phyloP scores from a whole-genome alignment of 2,329 filamentous ascomycete species.

The Beauveria sp. region DNA sequence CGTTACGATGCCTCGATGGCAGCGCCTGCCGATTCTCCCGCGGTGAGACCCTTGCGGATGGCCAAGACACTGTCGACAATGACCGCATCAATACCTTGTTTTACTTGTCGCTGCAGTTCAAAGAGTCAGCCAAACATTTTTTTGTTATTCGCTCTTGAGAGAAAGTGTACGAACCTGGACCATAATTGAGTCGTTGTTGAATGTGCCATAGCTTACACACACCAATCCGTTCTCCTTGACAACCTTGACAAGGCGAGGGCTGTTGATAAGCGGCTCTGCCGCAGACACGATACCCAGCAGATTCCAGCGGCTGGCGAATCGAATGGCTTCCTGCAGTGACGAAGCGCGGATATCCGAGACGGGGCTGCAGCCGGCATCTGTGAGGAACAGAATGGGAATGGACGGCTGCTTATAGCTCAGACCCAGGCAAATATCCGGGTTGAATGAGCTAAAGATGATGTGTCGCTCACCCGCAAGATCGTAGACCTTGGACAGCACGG shows the following conservation, averaged over 20 bases:
- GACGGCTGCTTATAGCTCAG: conserved; percentile 95
- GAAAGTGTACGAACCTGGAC: conserved; percentile 56
- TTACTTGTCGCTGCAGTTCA: conserved; percentile 65
- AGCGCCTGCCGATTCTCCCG: conserved; percentile 15
- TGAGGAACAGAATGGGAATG: conserved; percentile 91
- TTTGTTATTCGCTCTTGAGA: background rate
- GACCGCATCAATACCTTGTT: conserved; percentile 93
- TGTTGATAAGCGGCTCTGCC: conserved; percentile 82
- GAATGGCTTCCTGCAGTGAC: conserved; percentile 88
- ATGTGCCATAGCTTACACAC: conserved; percentile 85
- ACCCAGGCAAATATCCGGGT: conserved; percentile 91
- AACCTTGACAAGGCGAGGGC: conserved; percentile 79
- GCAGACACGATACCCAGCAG: conserved; percentile 82
- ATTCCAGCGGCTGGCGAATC: conserved; percentile 93
- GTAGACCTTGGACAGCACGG: conserved; percentile 83
- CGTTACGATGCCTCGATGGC: background rate
- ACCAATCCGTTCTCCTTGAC: conserved; percentile 92
- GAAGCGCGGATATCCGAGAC: conserved; percentile 87
- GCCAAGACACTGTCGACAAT: conserved; percentile 94
- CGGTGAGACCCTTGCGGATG: conserved; percentile 80
- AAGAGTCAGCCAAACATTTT: background rate
- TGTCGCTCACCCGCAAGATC: conserved; percentile 75
- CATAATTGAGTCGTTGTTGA: conserved; percentile 82
- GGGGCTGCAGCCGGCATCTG: conserved; percentile 71
- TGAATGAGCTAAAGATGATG: conserved; percentile 95